Conservation (phyloP, 1,284 basidiomycete species). For the Ustilago lituana region DNA sequence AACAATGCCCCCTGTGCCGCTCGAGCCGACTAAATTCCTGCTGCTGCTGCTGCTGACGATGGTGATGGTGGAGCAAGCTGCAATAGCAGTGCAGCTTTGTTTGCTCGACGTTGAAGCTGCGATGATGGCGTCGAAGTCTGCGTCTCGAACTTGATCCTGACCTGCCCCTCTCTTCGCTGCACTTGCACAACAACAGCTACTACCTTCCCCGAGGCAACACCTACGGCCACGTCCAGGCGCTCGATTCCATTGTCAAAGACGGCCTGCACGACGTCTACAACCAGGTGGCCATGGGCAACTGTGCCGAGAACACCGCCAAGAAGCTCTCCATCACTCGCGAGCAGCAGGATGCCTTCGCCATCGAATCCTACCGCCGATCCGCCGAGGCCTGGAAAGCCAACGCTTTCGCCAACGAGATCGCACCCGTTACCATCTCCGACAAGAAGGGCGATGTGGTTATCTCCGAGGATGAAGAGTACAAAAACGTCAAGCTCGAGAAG, state of each 20-base stretch:
- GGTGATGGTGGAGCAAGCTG: too few relatives aligned
- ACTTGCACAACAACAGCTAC: too few relatives aligned
- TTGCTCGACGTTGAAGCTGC: too few relatives aligned
- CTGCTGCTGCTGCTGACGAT: too few relatives aligned
- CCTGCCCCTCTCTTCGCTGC: too few relatives aligned
- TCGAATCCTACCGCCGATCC: constrained; percentile 93
- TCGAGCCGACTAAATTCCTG: too few relatives aligned
- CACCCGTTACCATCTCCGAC: constrained; percentile 78
- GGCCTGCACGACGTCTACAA: constrained; percentile 73
- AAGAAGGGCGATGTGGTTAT: constrained; percentile 87
- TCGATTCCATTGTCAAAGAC: constrained; percentile 88
- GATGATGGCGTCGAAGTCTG: background rate
- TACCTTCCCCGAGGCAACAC: constrained; percentile 85
- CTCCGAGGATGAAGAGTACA: constrained; percentile 97
- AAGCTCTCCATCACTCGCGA: constrained; percentile 67
- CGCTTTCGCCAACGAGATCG: constrained; percentile 87
- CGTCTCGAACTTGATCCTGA: background rate
- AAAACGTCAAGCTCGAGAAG: constrained; percentile 69
- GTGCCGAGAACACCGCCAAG: constrained; percentile 69
- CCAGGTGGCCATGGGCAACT: constrained; percentile 60
- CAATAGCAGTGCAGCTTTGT: too few relatives aligned
- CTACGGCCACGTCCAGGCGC: constrained; percentile 88
- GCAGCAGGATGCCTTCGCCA: constrained; percentile 75
- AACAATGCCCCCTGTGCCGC: too few relatives aligned
- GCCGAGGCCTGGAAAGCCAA: constrained; percentile 88